Evolutionary conservation across 345 rosid species (phyloP).

Genomic region (Heritiera littoralis): DNA sequence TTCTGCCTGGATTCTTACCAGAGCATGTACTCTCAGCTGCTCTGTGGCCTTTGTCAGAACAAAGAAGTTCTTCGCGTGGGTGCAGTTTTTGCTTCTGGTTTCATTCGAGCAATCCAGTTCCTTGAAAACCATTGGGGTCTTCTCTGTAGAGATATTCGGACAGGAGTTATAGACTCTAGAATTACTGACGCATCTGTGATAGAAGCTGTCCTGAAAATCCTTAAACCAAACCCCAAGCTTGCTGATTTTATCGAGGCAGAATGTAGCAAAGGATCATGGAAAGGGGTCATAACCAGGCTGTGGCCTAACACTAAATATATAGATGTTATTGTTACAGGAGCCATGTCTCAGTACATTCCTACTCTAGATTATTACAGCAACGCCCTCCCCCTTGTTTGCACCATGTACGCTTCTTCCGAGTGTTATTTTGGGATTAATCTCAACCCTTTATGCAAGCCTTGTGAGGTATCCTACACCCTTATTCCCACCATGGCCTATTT

Average conservation of each 20-base stretch:
- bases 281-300: constrained; percentile 51
- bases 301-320: constrained; percentile 60
- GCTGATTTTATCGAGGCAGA: constrained; percentile 47
- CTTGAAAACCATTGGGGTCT: constrained; percentile 49
- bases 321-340: constrained; percentile 64
- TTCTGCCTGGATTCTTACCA: constrained; percentile 58
- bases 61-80: constrained; percentile 55
- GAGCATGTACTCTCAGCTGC: constrained; percentile 62
- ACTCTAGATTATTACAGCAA: constrained; percentile 57
- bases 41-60: constrained; percentile 55
- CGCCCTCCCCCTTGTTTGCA: constrained; percentile 55
- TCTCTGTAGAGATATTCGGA: constrained; percentile 43
- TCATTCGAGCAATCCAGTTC: constrained; percentile 59
- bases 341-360: constrained; percentile 67
- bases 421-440: constrained; percentile 58
- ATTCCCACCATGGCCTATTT: constrained; percentile 63
- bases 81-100: constrained; percentile 61
- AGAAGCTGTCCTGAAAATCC: constrained; percentile 44
- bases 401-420: constrained; percentile 70
- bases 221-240: constrained; percentile 44
- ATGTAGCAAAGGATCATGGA: constrained; percentile 47
- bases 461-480: constrained; percentile 51
- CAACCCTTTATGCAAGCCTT: constrained; percentile 46
- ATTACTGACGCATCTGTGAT: constrained; percentile 43
- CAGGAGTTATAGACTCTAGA: constrained; percentile 40